phyloP scores from a whole-genome alignment of 2,329 filamentous ascomycete genomes.

The Neofusicoccum umdonicola region DNA sequence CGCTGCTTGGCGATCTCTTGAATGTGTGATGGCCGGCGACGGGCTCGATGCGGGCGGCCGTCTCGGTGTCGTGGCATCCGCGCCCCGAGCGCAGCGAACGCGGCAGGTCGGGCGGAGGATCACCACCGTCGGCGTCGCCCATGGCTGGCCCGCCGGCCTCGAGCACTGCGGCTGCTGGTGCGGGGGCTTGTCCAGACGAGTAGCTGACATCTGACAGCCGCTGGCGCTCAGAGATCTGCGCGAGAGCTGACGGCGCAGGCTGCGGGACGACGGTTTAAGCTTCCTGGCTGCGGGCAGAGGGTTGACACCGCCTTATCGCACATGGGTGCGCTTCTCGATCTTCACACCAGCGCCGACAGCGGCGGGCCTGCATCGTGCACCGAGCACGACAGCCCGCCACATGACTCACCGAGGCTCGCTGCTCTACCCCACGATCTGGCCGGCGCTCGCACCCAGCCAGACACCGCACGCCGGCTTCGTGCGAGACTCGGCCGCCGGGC shows the following conservation, averaged over 20 bases:
- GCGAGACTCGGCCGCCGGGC: slow-evolving; percentile 5
- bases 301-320: not conserved
- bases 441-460: not conserved
- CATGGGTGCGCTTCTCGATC: not conserved
- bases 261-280: slow-evolving; percentile 14
- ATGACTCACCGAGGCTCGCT: slow-evolving; percentile 10
- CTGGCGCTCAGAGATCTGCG: not conserved
- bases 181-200: not conserved
- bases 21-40: not conserved
- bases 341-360: not conserved
- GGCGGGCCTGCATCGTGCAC: slow-evolving; percentile 1
- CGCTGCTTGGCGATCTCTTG: slow-evolving; percentile 1
- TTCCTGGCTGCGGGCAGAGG: slow-evolving; percentile 7
- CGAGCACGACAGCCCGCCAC: slow-evolving; percentile 7
- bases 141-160: not conserved
- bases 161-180: no score
- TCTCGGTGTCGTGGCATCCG: not conserved
- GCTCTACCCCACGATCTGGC: not conserved
- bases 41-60: not conserved
- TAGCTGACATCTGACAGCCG: not conserved
- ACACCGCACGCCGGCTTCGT: not conserved
- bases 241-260: not conserved
- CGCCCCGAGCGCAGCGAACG: not conserved
- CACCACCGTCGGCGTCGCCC: not conserved
- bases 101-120: no score